Evolutionary conservation across 345 rosid genomes (phyloP), one percentile per base, ranked within the genome.

Genomic region (Citrus medica): DNA sequence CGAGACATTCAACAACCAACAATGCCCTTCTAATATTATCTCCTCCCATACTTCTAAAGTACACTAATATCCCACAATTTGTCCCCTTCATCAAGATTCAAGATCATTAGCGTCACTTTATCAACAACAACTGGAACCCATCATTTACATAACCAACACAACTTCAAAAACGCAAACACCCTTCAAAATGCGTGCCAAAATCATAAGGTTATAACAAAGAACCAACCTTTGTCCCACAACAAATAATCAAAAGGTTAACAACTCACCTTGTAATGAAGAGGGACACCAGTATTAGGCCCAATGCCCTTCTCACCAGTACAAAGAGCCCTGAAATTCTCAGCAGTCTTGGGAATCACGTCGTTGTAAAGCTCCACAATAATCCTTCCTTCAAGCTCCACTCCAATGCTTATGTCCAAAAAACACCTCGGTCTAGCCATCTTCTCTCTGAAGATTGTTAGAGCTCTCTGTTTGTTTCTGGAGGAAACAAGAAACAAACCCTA

Each of bases 291-390:
- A 76, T 82, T 80, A 33, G 97, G 92, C 3, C 92, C 99, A 81
- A 90, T 80, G 86, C 98, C 99, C 86, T 89, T 96, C 83, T 94
- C 95, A 0, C 99, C 98, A 40, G 95, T 92, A 78, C 99, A 96
- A 60, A 96, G 95, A 48, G 97, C 91, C 75, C 99, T 86, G 85
- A 96, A 96, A 85, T 96, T 96, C 82, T 90, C 93, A 4, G 97
- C 97, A 28, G 99, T 96, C 79, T 80, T 90, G 35, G 98, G 99
- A 33, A 93, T 95, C 55, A 94, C 89, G 80, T 96, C 98, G 78
- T 82, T 82, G 89, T 74, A 90, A 61, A 96, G 97, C 88, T 94
- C 98, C 67, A 90, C 89, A 35, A 94, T 87, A 22, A 94, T 88
- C 85, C 99, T 90, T 19, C 99, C 99, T 82, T 94, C 98, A 8